Base-by-base conservation (phyloP, 2,329 filamentous ascomycete genomes). In the Stagonosporopsis cucurbitacearum region DNA sequence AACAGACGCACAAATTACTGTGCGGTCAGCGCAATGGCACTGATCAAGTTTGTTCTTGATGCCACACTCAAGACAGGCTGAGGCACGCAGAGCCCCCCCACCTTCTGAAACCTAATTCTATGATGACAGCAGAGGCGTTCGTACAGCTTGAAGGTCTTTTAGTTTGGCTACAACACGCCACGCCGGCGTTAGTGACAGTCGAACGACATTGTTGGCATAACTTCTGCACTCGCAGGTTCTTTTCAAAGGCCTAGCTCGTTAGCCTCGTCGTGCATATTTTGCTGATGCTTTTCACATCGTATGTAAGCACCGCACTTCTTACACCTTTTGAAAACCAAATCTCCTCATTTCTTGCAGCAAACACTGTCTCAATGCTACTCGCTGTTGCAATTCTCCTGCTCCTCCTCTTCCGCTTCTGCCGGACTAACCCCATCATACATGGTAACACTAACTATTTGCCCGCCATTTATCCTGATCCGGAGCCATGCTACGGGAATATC, bases 401-500 rank as follows among this genome's bases (percentile, higher is more conserved):
- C 23, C 51, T 66, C 2, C 33, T 65, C 1, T 44, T 63, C 6
- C 50, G 15, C 26, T 32, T 55, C 11, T 41, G 35, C 8, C 41
- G 41, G 4, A 42, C 53, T 13, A 40, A 41, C 4, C 46, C 53
- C 5, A 23, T 57, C 2, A 28, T 37, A 1, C 40, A 46, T 22
- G n/a, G 41, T 37, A 46, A 47, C 12, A 37, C 36, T 1, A 40
- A 19, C 6, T 15, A 32, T 23, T 37, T 25, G 23, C 15, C 48
- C 22, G 42, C 32, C 1, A 3, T 11, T 13, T 67, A 63, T 28
- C 63, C 75, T 20, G 64, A 73, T 25, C 76, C 77, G n/a, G 64
- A 72, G n/a, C 46, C 61, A 15, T 79, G 76, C 62, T 61, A 62
- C 4, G 78, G 78, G 6, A 68, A 67, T 30, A 79, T 75, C 60